Conservation (phyloP, 805 yeast genomes). For the Saturnispora diversa region DNA sequence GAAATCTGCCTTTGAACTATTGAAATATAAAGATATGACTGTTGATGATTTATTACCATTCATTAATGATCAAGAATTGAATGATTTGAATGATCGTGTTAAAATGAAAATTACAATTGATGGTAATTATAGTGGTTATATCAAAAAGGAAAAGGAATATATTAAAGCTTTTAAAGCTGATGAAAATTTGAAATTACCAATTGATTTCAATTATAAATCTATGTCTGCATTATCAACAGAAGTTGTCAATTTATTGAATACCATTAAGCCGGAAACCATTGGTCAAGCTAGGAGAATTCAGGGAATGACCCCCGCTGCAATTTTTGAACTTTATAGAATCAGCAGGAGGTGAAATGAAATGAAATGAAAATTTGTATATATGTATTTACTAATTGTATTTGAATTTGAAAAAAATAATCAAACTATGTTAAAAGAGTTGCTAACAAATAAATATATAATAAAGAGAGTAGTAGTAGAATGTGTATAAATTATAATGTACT, state of each 20-base stretch:
- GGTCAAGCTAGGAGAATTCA: constrained; percentile 95
- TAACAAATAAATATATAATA: constrained; percentile 8
- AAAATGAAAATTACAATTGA: constrained; percentile 62
- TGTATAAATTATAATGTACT: no score
- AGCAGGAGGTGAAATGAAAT: constrained; percentile 30
- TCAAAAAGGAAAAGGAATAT: constrained; percentile 62
- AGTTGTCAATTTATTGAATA: constrained; percentile 58
- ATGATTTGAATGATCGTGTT: constrained; percentile 37
- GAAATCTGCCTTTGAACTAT: constrained; percentile 63
- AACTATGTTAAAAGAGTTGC: constrained; percentile 14
- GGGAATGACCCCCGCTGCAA: constrained; percentile 91
- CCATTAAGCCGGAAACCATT: constrained; percentile 76
- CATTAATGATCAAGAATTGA: constrained; percentile 22
- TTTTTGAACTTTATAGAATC: constrained; percentile 66
- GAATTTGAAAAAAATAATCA: no score
- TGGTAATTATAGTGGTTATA: constrained; percentile 75
- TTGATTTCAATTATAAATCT: constrained; percentile 50
- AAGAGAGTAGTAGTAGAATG: no score
- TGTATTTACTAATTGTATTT: no score
- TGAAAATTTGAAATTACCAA: constrained; percentile 68
- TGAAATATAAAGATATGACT: constrained; percentile 43
- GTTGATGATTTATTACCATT: constrained; percentile 32
- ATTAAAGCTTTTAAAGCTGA: constrained; percentile 77
- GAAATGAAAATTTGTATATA: constrained; percentile 1
- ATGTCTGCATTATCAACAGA: constrained; percentile 67